Conservation (phyloP, 225 moss, liverwort and hornwort genomes). For the Ulota crispa region DNA sequence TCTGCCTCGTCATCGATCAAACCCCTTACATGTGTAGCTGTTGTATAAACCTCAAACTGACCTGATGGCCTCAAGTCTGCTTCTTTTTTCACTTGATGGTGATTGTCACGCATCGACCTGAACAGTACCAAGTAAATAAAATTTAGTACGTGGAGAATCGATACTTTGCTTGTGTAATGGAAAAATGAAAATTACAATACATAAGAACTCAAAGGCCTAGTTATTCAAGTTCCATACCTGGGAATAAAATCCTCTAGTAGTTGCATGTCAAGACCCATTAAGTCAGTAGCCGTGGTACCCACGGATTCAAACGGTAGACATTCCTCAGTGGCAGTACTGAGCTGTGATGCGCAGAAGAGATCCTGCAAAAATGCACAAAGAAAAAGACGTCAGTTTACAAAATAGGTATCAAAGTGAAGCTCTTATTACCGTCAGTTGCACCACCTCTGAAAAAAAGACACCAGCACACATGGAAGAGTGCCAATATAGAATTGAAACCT, state of each 20-base stretch:
- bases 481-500: slow-evolving; percentile 30
- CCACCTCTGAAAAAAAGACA: not conserved
- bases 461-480: not conserved
- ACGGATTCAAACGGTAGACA: slow-evolving; percentile 34
- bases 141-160: slow-evolving; percentile 2
- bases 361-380: slow-evolving; percentile 34
- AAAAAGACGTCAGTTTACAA: slow-evolving; percentile 7
- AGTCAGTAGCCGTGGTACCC: slow-evolving; percentile 28
- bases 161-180: not conserved
- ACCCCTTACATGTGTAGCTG: slow-evolving; percentile 63
- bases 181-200: not conserved
- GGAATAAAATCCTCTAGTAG: slow-evolving; percentile 25
- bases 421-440: slow-evolving; percentile 9
- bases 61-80: slow-evolving; percentile 11
- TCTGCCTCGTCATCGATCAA: slow-evolving; percentile 95
- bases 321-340: slow-evolving; percentile 41
- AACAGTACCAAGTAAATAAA: not conserved
- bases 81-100: slow-evolving; percentile 44
- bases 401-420: not conserved
- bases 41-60: slow-evolving; percentile 41
- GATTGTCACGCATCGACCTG: slow-evolving; percentile 37
- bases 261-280: slow-evolving; percentile 40
- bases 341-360: slow-evolving; percentile 49
- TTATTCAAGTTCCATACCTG: slow-evolving; percentile 28
- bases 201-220: slow-evolving; percentile 2